These are phyloP conservation scores for Gossypium australe DNA, from an alignment of 345 rosid species.

Conservation along the genomic window DNA sequence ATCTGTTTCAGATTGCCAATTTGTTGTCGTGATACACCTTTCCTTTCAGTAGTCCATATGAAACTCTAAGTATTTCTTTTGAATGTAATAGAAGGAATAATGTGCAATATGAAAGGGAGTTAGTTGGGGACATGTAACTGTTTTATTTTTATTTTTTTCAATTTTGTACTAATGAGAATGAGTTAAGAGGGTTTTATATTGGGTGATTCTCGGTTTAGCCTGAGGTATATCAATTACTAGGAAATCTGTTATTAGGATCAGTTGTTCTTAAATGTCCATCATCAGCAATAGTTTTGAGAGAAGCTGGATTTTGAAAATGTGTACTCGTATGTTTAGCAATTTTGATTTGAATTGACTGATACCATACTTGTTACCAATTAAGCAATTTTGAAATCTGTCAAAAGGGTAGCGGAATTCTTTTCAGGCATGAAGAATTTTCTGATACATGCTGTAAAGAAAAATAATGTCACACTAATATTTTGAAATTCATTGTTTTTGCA, in stretches of 20 bases:
- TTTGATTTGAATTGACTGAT: neutral
- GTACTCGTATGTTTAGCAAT: neutral
- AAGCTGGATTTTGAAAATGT: neutral
- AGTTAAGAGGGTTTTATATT: neutral
- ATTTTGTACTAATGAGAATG: neutral
- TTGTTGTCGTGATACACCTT: neutral
- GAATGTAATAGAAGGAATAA: neutral
- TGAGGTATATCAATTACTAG: neutral
- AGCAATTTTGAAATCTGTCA: neutral
- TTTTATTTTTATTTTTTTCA: too few relatives aligned
- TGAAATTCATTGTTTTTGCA: slow-evolving; percentile 24
- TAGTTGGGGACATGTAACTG: neutral
- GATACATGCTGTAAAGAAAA: neutral
- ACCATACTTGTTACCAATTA: neutral
- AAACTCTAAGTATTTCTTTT: neutral
- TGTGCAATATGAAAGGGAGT: neutral
- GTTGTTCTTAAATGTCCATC: neutral
- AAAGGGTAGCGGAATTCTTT: neutral
- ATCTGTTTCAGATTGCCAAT: neutral
- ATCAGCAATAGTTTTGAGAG: neutral
- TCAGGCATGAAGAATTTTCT: neutral
- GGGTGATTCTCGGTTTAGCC: neutral
- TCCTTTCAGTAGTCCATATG: neutral
- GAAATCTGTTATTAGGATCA: neutral
- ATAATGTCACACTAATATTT: slow-evolving; percentile 20